Conservation (phyloP, 2,329 filamentous ascomycete genomes). For the Xylariomycetidae sp. region DNA sequence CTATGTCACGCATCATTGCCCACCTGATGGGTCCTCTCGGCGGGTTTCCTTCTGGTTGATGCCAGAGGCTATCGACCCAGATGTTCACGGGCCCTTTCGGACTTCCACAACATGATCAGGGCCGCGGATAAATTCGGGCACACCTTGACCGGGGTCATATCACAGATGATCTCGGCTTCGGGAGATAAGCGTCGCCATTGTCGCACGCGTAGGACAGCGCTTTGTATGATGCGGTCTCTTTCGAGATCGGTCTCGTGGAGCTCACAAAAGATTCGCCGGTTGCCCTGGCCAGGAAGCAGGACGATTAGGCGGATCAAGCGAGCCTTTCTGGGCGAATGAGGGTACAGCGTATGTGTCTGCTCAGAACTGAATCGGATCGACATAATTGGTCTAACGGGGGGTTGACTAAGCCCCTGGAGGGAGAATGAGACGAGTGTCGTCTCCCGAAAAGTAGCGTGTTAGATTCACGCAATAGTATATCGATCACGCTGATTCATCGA, state of each 20-base stretch:
- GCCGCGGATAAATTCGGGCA: constrained; percentile 13
- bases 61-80: constrained; percentile 17
- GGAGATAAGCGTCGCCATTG: constrained; percentile 5
- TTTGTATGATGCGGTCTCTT: constrained; percentile 8
- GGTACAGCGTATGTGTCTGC: constrained; percentile 3
- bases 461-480: too few relatives aligned
- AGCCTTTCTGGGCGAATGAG: not conserved
- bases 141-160: constrained; percentile 7
- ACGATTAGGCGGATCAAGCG: constrained; percentile 8
- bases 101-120: constrained; percentile 7
- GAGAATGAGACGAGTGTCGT: too few relatives aligned
- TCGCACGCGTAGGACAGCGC: constrained; percentile 15
- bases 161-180: constrained; percentile 8
- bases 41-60: constrained; percentile 16
- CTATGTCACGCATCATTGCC: constrained; percentile 15
- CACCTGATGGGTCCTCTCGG: constrained; percentile 13
- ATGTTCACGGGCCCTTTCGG: constrained; percentile 6
- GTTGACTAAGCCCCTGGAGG: too few relatives aligned
- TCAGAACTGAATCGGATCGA: not conserved
- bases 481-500: too few relatives aligned
- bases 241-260: constrained; percentile 7
- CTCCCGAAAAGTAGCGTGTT: too few relatives aligned
- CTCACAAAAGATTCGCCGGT: constrained; percentile 7
- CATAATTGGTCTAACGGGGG: too few relatives aligned
- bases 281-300: constrained; percentile 5